These are phyloP conservation scores for Arthrobotrys sinensis DNA, from an alignment of 2,329 filamentous ascomycete genomes.

Conservation along the genomic window DNA sequence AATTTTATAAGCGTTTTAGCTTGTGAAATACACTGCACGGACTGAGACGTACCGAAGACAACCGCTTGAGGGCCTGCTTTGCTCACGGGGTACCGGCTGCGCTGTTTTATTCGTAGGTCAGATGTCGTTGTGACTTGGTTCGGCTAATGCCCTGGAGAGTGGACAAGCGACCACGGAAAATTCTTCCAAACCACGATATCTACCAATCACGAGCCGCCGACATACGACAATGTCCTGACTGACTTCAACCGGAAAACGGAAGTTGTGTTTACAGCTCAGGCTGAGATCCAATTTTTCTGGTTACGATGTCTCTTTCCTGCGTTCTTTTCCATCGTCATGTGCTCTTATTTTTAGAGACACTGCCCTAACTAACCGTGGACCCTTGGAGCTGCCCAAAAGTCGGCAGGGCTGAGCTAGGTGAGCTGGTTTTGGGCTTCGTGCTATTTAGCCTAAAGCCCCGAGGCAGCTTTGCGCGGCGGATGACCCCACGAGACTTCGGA, in stretches of 20 bases:
- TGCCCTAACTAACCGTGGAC: constrained; percentile 15
- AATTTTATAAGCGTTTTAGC: constrained; percentile 27
- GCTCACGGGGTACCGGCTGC: constrained; percentile 58
- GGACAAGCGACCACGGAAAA: constrained; percentile 41
- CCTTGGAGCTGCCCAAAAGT: constrained; percentile 19
- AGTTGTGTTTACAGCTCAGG: constrained; percentile 28
- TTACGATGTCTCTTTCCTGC: constrained; percentile 32
- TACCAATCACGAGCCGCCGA: constrained; percentile 58
- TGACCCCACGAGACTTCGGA: constrained; percentile 52
- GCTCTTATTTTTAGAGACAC: constrained; percentile 61
- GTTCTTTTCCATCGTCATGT: constrained; percentile 48
- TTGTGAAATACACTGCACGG: constrained; percentile 55
- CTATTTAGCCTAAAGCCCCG: constrained; percentile 47
- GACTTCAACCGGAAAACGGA: constrained; percentile 42
- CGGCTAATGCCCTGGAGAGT: constrained; percentile 49
- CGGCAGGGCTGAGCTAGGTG: constrained; percentile 56
- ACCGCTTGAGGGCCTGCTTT: constrained; percentile 25
- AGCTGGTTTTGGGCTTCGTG: constrained; percentile 35
- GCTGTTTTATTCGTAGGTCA: constrained; percentile 57
- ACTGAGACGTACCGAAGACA: constrained; percentile 56
- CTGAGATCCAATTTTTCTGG: constrained; percentile 27
- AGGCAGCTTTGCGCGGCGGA: constrained; percentile 30
- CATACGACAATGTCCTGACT: constrained; percentile 24
- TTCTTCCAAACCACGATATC: constrained; percentile 31
- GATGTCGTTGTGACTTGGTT: constrained; percentile 59